Evolutionary conservation across 257 asterid genomes (phyloP), one percentile per base, ranked within the genome.

Genomic region (Ligustrum vulgare): DNA sequence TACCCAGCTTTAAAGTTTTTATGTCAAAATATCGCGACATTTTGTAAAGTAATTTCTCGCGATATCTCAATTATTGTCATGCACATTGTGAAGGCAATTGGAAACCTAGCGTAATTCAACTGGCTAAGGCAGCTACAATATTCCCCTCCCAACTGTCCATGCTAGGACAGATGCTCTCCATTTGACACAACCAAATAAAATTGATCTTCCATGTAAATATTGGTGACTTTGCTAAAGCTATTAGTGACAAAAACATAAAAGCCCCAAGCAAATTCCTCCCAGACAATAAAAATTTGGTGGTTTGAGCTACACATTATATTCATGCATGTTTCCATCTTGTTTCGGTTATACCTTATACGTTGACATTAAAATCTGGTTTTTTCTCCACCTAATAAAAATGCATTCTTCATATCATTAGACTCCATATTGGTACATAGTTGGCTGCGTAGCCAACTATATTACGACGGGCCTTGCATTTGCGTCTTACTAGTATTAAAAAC

Each of bases 121-220:
- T n/a, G n/a, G n/a, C n/a, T n/a, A n/a, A n/a, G n/a, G n/a, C n/a
- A 79, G 69, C 15, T 84, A 39, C 10, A 39, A 63, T 80, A 13
- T 28, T 78, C 82, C 67, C 79, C 62, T 51, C 64, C 80, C 36
- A 13, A 49, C 28, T 70, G 75, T 39, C 75, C 78, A 36, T 39
- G 83, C 71, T 35, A 69, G 33, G 41, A 56, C 6, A 77, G 90
- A 20, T 43, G 88, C 75, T 91, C 91, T 18, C 84, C 87, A 36
- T 87, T 91, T 89, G 83, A 81, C 35, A 58, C 56, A 37, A 70
- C 54, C 15, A 66, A 43, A n/a, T 4, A 18, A 72, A 77, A 81
- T 56, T 39, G 49, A 20, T 20, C 56, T 47, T n/a, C 62, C 43
- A 67, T 28, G 56, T n/a, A 60, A 45, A 56, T 51, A 41, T 36